Conservation (phyloP, 2,329 filamentous ascomycete species). For the Colletotrichum viniferum region DNA sequence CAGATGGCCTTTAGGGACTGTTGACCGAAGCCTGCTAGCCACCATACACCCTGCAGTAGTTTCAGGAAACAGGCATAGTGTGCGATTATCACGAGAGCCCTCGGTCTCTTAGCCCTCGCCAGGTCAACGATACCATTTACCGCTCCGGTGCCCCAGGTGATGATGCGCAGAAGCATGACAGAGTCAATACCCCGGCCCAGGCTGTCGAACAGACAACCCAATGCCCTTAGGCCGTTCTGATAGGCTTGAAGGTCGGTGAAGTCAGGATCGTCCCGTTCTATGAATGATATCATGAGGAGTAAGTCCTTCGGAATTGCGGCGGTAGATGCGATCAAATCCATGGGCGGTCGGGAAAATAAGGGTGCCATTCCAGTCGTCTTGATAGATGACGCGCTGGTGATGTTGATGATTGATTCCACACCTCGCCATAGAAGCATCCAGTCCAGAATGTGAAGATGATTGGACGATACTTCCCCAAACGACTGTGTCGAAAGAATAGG, state of each 20-base stretch:
- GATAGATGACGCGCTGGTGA: not conserved
- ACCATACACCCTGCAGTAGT: not conserved
- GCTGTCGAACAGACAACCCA: not conserved
- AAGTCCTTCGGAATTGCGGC: not conserved
- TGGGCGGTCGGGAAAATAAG: not conserved
- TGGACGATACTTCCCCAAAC: not conserved
- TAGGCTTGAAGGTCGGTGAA: not conserved
- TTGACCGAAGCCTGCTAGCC: not conserved
- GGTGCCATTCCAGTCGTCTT: not conserved
- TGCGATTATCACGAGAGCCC: slow-evolving; percentile 55
- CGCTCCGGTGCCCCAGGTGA: not conserved
- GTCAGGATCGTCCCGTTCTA: not conserved
- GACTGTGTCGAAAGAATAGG: not conserved
- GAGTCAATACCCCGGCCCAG: not conserved
- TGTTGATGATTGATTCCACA: not conserved
- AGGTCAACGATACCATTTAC: slow-evolving; percentile 46
- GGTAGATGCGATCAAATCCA: not conserved
- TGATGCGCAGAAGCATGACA: not conserved
- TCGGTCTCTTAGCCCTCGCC: slow-evolving; percentile 42
- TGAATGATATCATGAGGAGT: not conserved
- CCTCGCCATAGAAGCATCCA: not conserved
- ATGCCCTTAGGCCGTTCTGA: not conserved
- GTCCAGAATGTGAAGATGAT: not conserved
- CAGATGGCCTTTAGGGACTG: not conserved
- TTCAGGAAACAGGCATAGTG: slow-evolving; percentile 57